These are phyloP conservation scores for Agmasoma carcini DNA, from an alignment of 371 early-diverging fungal species.

Conservation along the genomic window DNA sequence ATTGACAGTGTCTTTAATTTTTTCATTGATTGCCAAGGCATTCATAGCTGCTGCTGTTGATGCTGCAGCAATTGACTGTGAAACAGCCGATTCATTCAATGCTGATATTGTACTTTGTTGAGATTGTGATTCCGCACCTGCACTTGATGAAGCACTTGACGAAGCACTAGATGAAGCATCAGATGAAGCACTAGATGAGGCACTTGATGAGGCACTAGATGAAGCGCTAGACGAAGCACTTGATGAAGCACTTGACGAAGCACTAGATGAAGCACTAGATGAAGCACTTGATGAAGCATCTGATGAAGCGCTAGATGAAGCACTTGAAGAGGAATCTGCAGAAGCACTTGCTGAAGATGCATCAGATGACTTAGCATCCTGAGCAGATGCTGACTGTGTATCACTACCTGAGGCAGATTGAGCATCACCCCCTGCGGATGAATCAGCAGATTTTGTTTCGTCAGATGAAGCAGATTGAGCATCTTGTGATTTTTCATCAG, in stretches of 20 bases:
- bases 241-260: background rate
- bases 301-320: background rate
- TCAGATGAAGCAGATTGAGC: background rate
- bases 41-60: background rate
- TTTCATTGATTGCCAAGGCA: background rate
- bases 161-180: background rate
- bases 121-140: too few relatives aligned
- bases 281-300: background rate
- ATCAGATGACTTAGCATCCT: background rate
- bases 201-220: background rate
- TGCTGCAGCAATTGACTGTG: background rate
- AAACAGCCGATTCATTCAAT: too few relatives aligned
- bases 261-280: background rate
- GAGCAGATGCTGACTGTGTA: background rate
- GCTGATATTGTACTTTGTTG: too few relatives aligned
- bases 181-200: background rate
- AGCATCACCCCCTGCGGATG: slow-evolving; percentile 1
- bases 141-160: background rate
- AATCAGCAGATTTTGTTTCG: slow-evolving; percentile 3
- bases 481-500: background rate
- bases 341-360: background rate
- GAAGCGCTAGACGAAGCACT: background rate
- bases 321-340: background rate
- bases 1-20: background rate
- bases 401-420: background rate